Evolutionary conservation across 148 eudicot genomes (phyloP).

Genomic region (Cornus suecica): DNA sequence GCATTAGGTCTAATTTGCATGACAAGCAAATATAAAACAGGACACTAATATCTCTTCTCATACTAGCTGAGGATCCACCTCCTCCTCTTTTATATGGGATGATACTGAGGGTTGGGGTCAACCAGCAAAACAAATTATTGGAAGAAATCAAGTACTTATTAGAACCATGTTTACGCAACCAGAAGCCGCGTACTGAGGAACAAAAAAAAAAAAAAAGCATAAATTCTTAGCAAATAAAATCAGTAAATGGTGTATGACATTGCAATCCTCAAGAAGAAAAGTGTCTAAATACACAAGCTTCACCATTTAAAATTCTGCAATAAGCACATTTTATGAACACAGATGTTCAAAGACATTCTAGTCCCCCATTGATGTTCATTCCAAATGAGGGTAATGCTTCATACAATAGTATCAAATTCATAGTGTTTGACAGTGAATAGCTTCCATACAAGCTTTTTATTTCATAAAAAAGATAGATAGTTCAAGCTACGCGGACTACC

Average conservation of each 20-base stretch:
- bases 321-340: not conserved
- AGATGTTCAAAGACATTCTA: not conserved
- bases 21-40: no score
- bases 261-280: not conserved
- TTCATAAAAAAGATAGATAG: conserved; percentile 4
- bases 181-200: not conserved
- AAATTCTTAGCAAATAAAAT: not conserved
- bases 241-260: not conserved
- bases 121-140: no score
- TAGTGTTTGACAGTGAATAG: conserved; percentile 6
- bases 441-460: conserved; percentile 13
- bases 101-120: no score
- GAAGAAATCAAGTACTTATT: no score
- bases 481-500: conserved; percentile 15
- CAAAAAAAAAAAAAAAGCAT: no score
- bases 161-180: no score
- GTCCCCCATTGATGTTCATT: not conserved
- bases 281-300: not conserved
- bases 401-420: not conserved
- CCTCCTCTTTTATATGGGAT: no score
- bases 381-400: not conserved
- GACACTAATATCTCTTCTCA: no score
- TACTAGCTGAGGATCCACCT: no score
- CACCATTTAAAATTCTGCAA: not conserved
- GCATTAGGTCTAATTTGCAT: no score